Base-by-base conservation (phyloP, 148 eudicot genomes). In the Rhododendron griersonianum region DNA sequence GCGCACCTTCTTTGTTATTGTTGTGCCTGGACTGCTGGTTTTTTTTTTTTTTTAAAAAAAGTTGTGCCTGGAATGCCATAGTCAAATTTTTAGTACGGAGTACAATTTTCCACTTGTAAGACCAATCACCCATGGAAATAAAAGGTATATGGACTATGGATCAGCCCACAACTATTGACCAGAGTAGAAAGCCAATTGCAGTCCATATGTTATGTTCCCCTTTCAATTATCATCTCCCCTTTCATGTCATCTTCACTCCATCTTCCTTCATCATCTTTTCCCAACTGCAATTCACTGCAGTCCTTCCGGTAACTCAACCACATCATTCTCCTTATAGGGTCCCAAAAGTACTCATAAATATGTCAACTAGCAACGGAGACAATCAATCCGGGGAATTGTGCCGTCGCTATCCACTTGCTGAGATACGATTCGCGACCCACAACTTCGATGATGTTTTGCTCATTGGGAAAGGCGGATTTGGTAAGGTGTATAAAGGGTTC, bases 401-500 rank as follows among this genome's bases (percentile, higher is more conserved):
- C 7, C 86, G 53, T 11, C 39, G 4, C 10, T 87, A 83, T 82
- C 63, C 83, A 9, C 65, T 83, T 15, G n/a, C 15, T 10, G 88
- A 87, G 77, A 47, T 87, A 13, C 35, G 3, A 77, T 18, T 1
- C 2, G 88, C 86, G 2, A 83, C 86, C 7, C 21, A 80, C 21
- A 25, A 83, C 76, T 87, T 87, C 21, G 44, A 87, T 35, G 78
- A 37, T 0, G 59, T 5, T 78, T 77, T 79, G 6, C 23, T 87
- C 14, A 37, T 87, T 23, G 88, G 88, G 2, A 13, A 5, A 3
- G 88, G 88, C 23, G 88, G 83, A 2, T 87, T 87, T 47, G 88
- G 88, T 18, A 69, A 77, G 8, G 88, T 87, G 21, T 87, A 87
- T 47, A 87, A 63, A 83, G 88, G 88, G 51, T 78, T 5, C 33